These are phyloP conservation scores for Botrytis medusae DNA, from an alignment of 2,329 filamentous ascomycete species.

Conservation along the genomic window DNA sequence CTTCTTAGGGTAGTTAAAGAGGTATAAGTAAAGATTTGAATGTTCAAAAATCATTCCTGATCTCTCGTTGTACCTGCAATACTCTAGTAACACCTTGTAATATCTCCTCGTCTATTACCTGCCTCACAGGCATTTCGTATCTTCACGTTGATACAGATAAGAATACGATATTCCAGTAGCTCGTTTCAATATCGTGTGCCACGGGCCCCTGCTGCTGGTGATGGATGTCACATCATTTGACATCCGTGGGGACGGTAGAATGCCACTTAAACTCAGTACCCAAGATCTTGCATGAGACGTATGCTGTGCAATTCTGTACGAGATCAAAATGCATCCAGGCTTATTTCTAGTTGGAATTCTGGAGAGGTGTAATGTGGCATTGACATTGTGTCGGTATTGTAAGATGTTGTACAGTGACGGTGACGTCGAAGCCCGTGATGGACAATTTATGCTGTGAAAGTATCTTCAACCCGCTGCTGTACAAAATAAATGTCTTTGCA, in stretches of 20 bases:
- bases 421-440: background rate
- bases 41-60: background rate
- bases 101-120: background rate
- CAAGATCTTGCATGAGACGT: background rate
- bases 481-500: background rate
- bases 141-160: background rate
- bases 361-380: background rate
- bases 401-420: background rate
- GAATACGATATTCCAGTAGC: background rate
- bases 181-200: background rate
- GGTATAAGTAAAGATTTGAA: background rate
- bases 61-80: background rate
- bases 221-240: conserved; percentile 10
- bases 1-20: background rate
- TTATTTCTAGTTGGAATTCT: background rate
- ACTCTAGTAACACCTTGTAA: background rate
- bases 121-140: background rate
- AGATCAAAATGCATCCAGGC: background rate
- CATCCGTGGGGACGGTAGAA: background rate
- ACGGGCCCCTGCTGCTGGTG: background rate
- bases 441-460: background rate
- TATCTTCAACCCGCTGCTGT: background rate
- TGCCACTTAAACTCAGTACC: background rate
- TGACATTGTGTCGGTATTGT: background rate
- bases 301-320: background rate